A percentile compares a stretch with the other conserved stretches of the same genome.
Evolutionary conservation across 1,139 yeast genomes (phyloP).

Genomic region (Kazachstania sp.): DNA sequence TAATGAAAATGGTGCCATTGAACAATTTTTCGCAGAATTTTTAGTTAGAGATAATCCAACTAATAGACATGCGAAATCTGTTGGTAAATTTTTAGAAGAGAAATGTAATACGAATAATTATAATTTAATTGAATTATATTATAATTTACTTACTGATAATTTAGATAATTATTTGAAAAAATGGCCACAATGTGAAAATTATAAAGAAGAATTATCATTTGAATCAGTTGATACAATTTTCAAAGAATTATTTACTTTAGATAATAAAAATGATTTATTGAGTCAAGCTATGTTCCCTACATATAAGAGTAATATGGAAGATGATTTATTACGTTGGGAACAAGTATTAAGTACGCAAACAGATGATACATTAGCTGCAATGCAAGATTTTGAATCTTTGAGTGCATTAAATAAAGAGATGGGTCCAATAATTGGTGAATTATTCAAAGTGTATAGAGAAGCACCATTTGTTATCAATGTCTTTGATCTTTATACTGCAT

Average conservation of each 20-base stretch:
- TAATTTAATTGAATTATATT: conserved; percentile 27
- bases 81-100: conserved; percentile 22
- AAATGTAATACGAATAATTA: conserved; percentile 22
- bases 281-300: conserved; percentile 28
- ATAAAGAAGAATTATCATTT: conserved; percentile 19
- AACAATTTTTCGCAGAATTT: conserved; percentile 29
- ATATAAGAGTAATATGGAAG: conserved; percentile 27
- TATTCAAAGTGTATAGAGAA: conserved; percentile 69
- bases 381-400: conserved; percentile 6
- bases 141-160: conserved; percentile 23
- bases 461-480: conserved; percentile 69
- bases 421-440: conserved; percentile 47
- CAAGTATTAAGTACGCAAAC: conserved; percentile 14
- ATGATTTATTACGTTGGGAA: conserved; percentile 28
- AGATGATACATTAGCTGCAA: conserved; percentile 1
- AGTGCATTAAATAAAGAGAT: conserved; percentile 22
- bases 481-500: conserved; percentile 69
- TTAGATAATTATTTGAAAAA: conserved; percentile 17
- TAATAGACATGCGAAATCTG: conserved; percentile 26
- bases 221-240: conserved; percentile 28
- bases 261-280: conserved; percentile 27
- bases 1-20: conserved; percentile 21
- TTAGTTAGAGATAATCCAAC: conserved; percentile 30
- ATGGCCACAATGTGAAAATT: conserved; percentile 23
- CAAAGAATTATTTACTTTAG: conserved; percentile 29